A percentile compares a stretch with the other conserved stretches of the same genome.
Conservation (phyloP, 371 early-diverging fungal species). For the Rhizopus sp. region DNA sequence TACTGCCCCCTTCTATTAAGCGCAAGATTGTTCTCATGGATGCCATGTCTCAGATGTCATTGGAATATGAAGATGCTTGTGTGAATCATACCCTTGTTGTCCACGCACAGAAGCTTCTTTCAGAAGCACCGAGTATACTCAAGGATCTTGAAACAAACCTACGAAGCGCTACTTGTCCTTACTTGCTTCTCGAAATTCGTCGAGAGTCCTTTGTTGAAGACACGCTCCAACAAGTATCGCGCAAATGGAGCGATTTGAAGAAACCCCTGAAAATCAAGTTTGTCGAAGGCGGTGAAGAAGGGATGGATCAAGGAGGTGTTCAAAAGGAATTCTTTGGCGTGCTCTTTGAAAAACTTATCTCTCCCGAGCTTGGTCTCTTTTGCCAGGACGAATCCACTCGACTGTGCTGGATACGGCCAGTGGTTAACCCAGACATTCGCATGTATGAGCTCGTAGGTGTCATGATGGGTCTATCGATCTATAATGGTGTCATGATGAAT, state of each 20-base stretch:
- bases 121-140: slow-evolving; percentile 50
- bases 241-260: slow-evolving; percentile 63
- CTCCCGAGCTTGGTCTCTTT: slow-evolving; percentile 74
- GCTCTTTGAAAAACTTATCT: slow-evolving; percentile 85
- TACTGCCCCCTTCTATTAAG: slow-evolving; percentile 75
- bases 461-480: slow-evolving; percentile 91
- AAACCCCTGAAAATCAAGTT: slow-evolving; percentile 85
- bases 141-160: slow-evolving; percentile 41
- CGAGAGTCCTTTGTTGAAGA: slow-evolving; percentile 71
- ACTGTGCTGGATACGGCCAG: slow-evolving; percentile 87
- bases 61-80: slow-evolving; percentile 82
- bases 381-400: slow-evolving; percentile 65
- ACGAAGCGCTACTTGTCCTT: slow-evolving; percentile 70
- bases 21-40: slow-evolving; percentile 79
- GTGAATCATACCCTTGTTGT: slow-evolving; percentile 74
- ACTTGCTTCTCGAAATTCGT: slow-evolving; percentile 74
- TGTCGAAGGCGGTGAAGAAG: slow-evolving; percentile 82
- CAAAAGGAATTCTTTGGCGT: slow-evolving; percentile 96
- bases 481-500: slow-evolving; percentile 90
- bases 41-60: slow-evolving; percentile 82
- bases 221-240: slow-evolving; percentile 65
- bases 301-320: slow-evolving; percentile 95
- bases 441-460: slow-evolving; percentile 91
- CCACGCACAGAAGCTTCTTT: slow-evolving; percentile 71
- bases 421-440: slow-evolving; percentile 30